Conservation (phyloP, 768 basidiomycete genomes). For the Asterophora parasitica region DNA sequence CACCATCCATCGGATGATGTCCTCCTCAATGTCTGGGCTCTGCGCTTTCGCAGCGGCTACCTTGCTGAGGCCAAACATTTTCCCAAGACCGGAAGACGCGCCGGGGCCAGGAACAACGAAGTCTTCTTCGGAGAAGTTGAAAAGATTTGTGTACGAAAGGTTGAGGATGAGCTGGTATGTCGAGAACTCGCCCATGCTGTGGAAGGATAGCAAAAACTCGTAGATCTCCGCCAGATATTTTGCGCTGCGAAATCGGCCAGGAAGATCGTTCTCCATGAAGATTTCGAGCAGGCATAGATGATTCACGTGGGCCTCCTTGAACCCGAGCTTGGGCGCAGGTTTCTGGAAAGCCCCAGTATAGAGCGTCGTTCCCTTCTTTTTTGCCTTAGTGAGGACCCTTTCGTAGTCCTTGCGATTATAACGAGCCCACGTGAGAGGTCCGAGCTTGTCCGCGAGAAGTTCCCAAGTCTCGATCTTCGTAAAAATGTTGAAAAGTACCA, state of each 20-base stretch:
- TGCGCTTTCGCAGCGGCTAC: conserved; percentile 26
- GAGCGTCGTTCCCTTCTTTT: conserved; percentile 35
- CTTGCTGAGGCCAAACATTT: conserved; percentile 51
- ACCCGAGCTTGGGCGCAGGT: conserved; percentile 56
- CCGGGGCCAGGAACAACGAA: conserved; percentile 71
- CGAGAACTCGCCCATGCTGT: conserved; percentile 71
- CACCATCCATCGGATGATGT: conserved; percentile 62
- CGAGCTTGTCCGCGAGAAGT: conserved; percentile 44
- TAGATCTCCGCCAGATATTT: conserved; percentile 59
- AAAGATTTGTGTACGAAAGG: conserved; percentile 49
- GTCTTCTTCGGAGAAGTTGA: conserved; percentile 63
- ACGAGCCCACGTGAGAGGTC: conserved; percentile 55
- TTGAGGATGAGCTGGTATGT: conserved; percentile 64
- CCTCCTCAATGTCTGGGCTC: conserved; percentile 41
- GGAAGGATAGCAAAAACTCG: conserved; percentile 53
- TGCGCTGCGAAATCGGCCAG: conserved; percentile 42
- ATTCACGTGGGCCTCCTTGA: conserved; percentile 44
- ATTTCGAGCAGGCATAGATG: conserved; percentile 59
- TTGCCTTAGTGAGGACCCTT: conserved; percentile 42
- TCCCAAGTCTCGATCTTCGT: conserved; percentile 73
- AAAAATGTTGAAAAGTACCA: conserved; percentile 67
- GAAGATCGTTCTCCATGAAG: conserved; percentile 55
- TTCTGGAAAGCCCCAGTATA: conserved; percentile 73
- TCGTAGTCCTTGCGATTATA: conserved; percentile 53
- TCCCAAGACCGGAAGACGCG: conserved; percentile 57